Evolutionary conservation across 352 stramenopile species (phyloP), one percentile per base, ranked within the genome.

Genomic region (Phytophthora idaei): DNA sequence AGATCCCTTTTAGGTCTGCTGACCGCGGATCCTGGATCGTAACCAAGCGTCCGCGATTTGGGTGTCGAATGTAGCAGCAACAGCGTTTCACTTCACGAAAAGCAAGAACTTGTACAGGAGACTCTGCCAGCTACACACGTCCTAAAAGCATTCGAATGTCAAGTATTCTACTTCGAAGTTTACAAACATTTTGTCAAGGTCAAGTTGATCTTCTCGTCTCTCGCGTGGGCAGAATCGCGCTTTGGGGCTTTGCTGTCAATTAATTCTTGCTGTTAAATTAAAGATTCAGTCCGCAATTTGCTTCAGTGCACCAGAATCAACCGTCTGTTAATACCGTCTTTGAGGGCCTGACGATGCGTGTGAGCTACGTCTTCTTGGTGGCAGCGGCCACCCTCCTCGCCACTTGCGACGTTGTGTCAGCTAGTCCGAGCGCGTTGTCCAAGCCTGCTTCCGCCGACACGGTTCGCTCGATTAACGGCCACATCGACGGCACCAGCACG

Each of bases 231-330:
- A 39, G 25, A 44, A 42, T 48, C 8, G 11, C 2, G 5, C 21
- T 31, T 59, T 31, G 37, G 28, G 27, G 53, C 53, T 61, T 61
- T 61, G 54, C 55, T 34, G 11, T n/a, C 12, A n/a, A 42, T 42
- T 42, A 42, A 42, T 34, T 29, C 54, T 69, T 34, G 45, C n/a
- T 25, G 39, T 50, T 52, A 53, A 39, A 64, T 50, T 52, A 53
- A 39, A 64, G 47, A 57, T 64, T 65, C 55, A 66, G 63, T 71
- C 41, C 47, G 28, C 34, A 50, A 60, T 44, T 59, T 36, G 14
- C 46, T 42, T n/a, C 4, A 15, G 10, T 7, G 36, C 36, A 15
- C 28, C 32, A 15, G 7, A 46, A 6, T 42, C 8, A 42, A n/a
- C 12, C 12, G 10, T 29, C 14, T 14, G n/a, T n/a, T 8, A 34